Evolutionary conservation across 371 early-diverging fungal species (phyloP).

Genomic region (Capillidium heterosporum): DNA sequence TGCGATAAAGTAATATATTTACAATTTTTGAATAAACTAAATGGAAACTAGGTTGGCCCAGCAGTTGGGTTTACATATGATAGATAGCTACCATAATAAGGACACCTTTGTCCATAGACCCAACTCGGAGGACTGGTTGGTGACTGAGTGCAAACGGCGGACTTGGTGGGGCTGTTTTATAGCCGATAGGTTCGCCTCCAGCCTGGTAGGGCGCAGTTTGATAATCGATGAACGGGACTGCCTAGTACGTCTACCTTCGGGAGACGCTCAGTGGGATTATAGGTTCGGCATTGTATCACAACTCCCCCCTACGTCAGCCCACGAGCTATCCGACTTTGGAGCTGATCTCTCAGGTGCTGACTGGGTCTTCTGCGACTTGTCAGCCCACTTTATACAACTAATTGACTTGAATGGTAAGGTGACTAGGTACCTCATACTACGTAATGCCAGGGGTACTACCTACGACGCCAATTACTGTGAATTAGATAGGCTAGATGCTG

Average conservation of each 20-base stretch:
- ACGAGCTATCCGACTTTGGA: constrained; percentile 3
- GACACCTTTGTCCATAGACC: neutral
- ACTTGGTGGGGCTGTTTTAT: constrained; percentile 8
- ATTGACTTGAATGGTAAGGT: constrained; percentile 3
- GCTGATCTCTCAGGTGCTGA: neutral
- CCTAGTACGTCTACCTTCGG: neutral
- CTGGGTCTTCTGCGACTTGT: constrained; percentile 3
- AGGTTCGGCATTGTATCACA: constrained; percentile 1
- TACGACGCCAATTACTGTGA: neutral
- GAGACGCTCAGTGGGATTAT: constrained; percentile 5
- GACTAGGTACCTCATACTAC: neutral
- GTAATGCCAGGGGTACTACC: neutral
- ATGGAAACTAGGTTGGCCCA: neutral
- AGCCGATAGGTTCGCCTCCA: constrained; percentile 3
- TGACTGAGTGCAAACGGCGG: constrained; percentile 3
- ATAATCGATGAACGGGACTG: constrained; percentile 4
- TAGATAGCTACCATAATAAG: constrained; percentile 5
- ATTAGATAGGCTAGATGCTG: neutral
- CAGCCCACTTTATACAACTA: constrained; percentile 2
- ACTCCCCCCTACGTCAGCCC: neutral
- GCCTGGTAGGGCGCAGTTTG: neutral
- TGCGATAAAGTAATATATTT: neutral
- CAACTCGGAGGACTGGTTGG: neutral
- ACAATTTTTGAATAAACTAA: neutral
- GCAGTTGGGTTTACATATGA: constrained; percentile 3